Evolutionary conservation across 2,329 filamentous ascomycete species (phyloP), one percentile per base, ranked within the genome.

Genomic region (Colletotrichum aenigma): DNA sequence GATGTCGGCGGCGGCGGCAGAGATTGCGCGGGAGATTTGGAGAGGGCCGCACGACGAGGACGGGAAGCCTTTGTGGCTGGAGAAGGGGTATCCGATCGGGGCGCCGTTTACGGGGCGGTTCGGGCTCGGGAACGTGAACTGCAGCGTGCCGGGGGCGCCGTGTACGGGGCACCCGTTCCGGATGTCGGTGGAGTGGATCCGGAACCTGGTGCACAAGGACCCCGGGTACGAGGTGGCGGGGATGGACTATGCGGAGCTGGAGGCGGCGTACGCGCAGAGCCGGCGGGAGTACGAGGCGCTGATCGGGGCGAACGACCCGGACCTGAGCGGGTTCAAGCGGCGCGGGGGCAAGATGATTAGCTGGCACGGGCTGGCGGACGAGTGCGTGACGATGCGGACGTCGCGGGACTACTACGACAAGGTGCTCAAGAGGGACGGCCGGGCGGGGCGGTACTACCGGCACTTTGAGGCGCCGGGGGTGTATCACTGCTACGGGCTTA

Each of bases 401-500:
- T 82, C 84, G 15, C 77, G 82, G n/a, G 72, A 82, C 55, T 87
- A 85, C 77, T 77, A 77, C 64, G 76, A 77, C 56, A 52, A 60
- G 30, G 75, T 77, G 48, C 21, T 77, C 15, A 68, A 28, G 62
- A 26, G 18, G 30, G 76, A 77, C 32, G n/a, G 13, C 9, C 56
- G 26, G 6, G 75, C 71, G 6, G n/a, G 26, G 24, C 86, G 88
- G 30, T 89, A 89, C 79, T 91, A 89, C 81, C 80, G 84, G 3
- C 84, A 89, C 77, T 91, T 90, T 79, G 81, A 84, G 9, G 85
- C 90, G 7, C 88, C 89, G 2, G 89, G 89, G 1, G 86, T 90
- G 82, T 83, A 82, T 18, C 89, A 91, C 80, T 91, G 90, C 72
- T 76, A 73, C 38, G 73, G 76, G 36, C 30, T 69, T 13, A 65